Percentiles rank a stretch among this genome's conserved stretches.
These are phyloP conservation scores for Halophytophthora batemanensis DNA, from an alignment of 352 stramenopile genomes.

Conservation along the genomic window DNA sequence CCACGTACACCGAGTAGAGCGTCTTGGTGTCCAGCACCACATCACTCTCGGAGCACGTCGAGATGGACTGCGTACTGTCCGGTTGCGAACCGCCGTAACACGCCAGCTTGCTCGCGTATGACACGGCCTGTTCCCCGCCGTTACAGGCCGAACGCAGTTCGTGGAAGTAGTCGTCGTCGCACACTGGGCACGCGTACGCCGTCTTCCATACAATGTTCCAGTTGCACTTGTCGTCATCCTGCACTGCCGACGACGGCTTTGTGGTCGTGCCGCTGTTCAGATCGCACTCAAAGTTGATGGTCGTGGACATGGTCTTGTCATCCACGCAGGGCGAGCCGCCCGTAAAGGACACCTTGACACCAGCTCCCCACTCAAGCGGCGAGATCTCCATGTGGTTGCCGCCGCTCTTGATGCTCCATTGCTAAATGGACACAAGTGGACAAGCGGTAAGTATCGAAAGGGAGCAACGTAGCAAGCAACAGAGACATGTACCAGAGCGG, in stretches of 20 bases:
- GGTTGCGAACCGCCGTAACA: slow-evolving; percentile 57
- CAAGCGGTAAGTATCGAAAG: slow-evolving; percentile 1
- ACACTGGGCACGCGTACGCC: slow-evolving; percentile 65
- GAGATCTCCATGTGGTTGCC: slow-evolving; percentile 64
- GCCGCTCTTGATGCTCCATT: slow-evolving; percentile 68
- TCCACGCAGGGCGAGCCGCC: slow-evolving; percentile 49
- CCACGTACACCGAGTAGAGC: slow-evolving; percentile 72
- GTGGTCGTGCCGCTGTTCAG: slow-evolving; percentile 56
- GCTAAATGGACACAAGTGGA: slow-evolving; percentile 27
- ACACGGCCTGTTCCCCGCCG: slow-evolving; percentile 52
- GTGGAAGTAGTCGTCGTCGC: slow-evolving; percentile 55
- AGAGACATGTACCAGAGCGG: too few species aligned
- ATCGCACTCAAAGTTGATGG: slow-evolving; percentile 68
- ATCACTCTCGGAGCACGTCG: slow-evolving; percentile 57
- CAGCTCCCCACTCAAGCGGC: slow-evolving; percentile 46
- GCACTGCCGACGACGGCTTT: slow-evolving; percentile 24
- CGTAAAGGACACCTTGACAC: slow-evolving; percentile 56
- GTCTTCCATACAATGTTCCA: slow-evolving; percentile 67
- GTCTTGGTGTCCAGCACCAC: slow-evolving; percentile 69
- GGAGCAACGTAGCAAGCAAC: too few species aligned
- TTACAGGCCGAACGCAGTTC: slow-evolving; percentile 63
- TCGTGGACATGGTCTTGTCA: slow-evolving; percentile 44
- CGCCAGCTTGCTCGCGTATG: slow-evolving; percentile 47
- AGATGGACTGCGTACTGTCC: slow-evolving; percentile 40
- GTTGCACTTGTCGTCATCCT: slow-evolving; percentile 50